Conservation (phyloP, 768 basidiomycete genomes). For the Suillus subalutaceus region DNA sequence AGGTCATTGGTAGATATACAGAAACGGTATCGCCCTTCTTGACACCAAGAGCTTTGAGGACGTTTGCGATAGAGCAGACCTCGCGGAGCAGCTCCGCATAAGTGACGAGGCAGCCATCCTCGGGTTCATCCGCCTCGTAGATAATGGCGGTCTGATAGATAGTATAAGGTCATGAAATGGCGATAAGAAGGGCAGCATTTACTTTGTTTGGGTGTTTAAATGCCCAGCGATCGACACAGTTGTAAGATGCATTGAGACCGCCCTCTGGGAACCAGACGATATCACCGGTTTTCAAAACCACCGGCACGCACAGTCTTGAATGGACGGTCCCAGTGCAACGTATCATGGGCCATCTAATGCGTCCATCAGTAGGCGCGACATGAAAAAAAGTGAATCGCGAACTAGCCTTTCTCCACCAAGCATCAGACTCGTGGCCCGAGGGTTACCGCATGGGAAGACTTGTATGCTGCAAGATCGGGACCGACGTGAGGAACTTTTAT, state of each 20-base stretch:
- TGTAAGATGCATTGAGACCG: constrained; percentile 90
- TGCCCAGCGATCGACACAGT: constrained; percentile 97
- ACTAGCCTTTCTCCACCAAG: constrained; percentile 86
- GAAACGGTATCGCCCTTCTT: constrained; percentile 95
- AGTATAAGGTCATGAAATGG: neutral
- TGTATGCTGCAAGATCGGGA: constrained; percentile 78
- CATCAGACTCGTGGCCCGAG: constrained; percentile 77
- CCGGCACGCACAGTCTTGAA: constrained; percentile 88
- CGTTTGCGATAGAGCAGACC: constrained; percentile 88
- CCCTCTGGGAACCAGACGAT: constrained; percentile 98
- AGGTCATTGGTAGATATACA: constrained; percentile 93
- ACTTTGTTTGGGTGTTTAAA: constrained; percentile 86
- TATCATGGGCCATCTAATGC: constrained; percentile 67
- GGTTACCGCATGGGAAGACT: constrained; percentile 64
- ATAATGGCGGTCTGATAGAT: constrained; percentile 82
- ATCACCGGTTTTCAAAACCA: constrained; percentile 80
- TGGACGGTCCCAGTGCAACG: constrained; percentile 84
- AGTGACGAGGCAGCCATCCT: constrained; percentile 71
- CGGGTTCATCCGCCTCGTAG: constrained; percentile 97
- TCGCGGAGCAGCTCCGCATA: constrained; percentile 89
- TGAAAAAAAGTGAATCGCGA: neutral
- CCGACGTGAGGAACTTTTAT: constrained; percentile 76
- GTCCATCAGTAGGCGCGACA: neutral
- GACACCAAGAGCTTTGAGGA: constrained; percentile 85
- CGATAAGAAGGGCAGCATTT: constrained; percentile 7